Evolutionary conservation across 306 rosid species (phyloP).

Genomic region (Trichosanthes cucumerina): DNA sequence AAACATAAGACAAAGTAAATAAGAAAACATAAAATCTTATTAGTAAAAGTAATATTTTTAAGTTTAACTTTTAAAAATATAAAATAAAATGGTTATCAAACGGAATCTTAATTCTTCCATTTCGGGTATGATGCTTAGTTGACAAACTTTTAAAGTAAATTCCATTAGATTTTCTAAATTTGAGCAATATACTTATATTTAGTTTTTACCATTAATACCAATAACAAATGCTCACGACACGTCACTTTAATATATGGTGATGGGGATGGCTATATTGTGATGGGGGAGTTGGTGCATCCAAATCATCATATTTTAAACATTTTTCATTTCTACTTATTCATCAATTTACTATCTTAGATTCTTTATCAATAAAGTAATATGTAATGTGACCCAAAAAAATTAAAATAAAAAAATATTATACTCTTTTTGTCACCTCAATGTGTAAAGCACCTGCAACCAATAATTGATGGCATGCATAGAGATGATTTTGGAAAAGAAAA

Average conservation of each 20-base stretch:
- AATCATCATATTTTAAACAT: background rate
- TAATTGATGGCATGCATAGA: background rate
- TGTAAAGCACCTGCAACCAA: constrained; percentile 1
- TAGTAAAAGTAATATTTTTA: too few relatives aligned
- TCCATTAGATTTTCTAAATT: background rate
- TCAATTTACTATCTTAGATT: background rate
- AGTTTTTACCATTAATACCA: background rate
- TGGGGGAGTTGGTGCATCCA: background rate
- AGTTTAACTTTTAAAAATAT: too few relatives aligned
- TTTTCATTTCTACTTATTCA: background rate
- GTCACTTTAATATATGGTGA: background rate
- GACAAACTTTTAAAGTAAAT: background rate
- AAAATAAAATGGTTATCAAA: too few relatives aligned
- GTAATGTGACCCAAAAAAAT: background rate
- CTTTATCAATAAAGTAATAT: background rate
- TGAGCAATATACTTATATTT: background rate
- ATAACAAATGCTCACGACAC: background rate
- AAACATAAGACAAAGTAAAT: too few relatives aligned
- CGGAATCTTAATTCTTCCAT: too few relatives aligned
- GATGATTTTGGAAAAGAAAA: background rate
- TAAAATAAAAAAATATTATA: background rate
- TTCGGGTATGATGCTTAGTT: background rate
- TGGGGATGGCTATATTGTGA: background rate
- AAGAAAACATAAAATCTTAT: too few relatives aligned
- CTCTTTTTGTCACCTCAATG: background rate